Conservation (phyloP, 805 yeast genomes). For the Saturnispora halmiae region DNA sequence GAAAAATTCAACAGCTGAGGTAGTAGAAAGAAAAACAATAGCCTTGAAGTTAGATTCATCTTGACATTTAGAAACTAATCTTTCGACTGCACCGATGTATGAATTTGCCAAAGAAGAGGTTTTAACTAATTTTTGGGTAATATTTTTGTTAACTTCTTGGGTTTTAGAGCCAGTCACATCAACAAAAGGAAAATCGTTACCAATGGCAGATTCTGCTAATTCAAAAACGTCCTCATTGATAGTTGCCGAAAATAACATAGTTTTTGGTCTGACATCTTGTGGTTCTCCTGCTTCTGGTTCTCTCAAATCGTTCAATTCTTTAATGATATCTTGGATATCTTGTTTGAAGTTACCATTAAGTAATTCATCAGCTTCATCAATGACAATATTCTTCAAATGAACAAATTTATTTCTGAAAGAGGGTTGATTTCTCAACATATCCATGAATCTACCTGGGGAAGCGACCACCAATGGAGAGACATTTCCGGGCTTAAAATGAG, state of each 20-base stretch:
- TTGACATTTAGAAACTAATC: slow-evolving; percentile 35
- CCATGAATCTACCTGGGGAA: slow-evolving; percentile 82
- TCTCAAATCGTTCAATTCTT: slow-evolving; percentile 30
- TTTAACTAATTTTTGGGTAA: slow-evolving; percentile 55
- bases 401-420: slow-evolving; percentile 39
- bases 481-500: slow-evolving; percentile 12
- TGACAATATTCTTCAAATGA: slow-evolving; percentile 52
- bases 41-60: slow-evolving; percentile 51
- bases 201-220: slow-evolving; percentile 55
- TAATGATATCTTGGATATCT: slow-evolving; percentile 51
- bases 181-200: slow-evolving; percentile 39
- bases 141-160: slow-evolving; percentile 57
- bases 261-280: slow-evolving; percentile 37
- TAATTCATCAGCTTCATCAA: slow-evolving; percentile 89
- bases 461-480: slow-evolving; percentile 66
- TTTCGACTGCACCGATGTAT: slow-evolving; percentile 43
- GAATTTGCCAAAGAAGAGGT: slow-evolving; percentile 50
- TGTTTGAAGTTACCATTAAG: slow-evolving; percentile 73
- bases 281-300: slow-evolving; percentile 17
- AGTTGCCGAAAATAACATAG: slow-evolving; percentile 83
- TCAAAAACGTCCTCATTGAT: slow-evolving; percentile 56
- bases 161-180: slow-evolving; percentile 72
- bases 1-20: slow-evolving; percentile 54
- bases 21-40: slow-evolving; percentile 75
- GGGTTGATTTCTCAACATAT: slow-evolving; percentile 41